Evolutionary conservation across 23 red algal species (phyloP).

Genomic region (Gracilaria caudata): DNA sequence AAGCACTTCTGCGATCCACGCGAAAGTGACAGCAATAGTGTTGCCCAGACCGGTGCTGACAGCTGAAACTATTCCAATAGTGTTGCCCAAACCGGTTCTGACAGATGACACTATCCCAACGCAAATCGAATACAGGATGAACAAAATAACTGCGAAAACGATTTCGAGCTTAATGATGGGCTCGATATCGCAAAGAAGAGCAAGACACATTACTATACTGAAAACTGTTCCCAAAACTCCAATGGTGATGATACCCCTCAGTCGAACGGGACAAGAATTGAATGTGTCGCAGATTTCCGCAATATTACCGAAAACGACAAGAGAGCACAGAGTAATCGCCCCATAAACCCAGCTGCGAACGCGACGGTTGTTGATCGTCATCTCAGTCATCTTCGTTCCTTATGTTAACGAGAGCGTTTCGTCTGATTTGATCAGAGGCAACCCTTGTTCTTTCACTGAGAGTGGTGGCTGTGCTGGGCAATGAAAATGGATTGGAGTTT

Average conservation of each 20-base stretch:
- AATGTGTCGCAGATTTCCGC: conserved; percentile 42
- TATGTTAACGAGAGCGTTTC: background rate
- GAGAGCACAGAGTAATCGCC: conserved; percentile 38
- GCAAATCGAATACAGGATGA: conserved; percentile 50
- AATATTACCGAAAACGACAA: conserved; percentile 60
- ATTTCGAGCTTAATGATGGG: conserved; percentile 10
- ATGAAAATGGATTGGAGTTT: background rate
- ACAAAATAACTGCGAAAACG: conserved; percentile 10
- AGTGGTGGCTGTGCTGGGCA: background rate
- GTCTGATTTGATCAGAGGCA: background rate
- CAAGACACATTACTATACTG: conserved; percentile 19
- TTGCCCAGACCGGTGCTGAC: conserved; percentile 62
- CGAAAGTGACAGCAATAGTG: conserved; percentile 52
- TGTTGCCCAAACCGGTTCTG: conserved; percentile 35
- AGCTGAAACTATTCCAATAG: conserved; percentile 44
- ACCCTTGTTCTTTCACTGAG: background rate
- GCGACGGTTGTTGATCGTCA: conserved; percentile 38
- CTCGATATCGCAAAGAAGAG: conserved; percentile 17
- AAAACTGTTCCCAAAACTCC: conserved; percentile 36
- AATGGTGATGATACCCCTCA: conserved; percentile 34
- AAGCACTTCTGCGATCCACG: conserved; percentile 42
- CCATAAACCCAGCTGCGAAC: conserved; percentile 43
- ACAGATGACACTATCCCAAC: conserved; percentile 54
- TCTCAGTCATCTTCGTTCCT: background rate
- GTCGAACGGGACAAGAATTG: conserved; percentile 27